Evolutionary conservation across 179 eudicot genomes (phyloP), one percentile per base, ranked within the genome.

Genomic region (Vitellaria paradoxa): DNA sequence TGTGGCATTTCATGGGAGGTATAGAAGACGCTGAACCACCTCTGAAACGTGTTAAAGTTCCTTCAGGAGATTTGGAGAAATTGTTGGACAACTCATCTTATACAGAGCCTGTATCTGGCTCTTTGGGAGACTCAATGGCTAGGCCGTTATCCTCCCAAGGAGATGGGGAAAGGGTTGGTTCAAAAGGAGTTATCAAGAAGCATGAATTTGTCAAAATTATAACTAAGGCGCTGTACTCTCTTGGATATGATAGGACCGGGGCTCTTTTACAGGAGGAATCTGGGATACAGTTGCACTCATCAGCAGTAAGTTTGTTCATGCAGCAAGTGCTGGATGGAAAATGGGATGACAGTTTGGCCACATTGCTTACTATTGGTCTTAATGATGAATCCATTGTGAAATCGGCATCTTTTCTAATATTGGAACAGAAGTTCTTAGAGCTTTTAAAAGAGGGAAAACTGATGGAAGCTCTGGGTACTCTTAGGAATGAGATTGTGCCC

Each of bases 1-100:
- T 82, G 84, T 70, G 82, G 76, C 91, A 77, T 91, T 91, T 86
- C 94, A 91, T 91, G 94, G 92, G 94, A 89, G 94, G 92, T 81
- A 83, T 80, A 79, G 91, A 85, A 86, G 89, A 91, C 80, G 88
- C 77, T 78, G 89, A 88, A 89, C 95, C 92, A 86, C 92, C 92
- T 83, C 86, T 82, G 81, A 91, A 89, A 85, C 90, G 95, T 76
- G 86, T 88, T 83, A 87, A 88, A 88, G 87, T 82, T 74, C 82
- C 91, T 64, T 81, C 83, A 71, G 83, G 81, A 77, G 87, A 89
- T 78, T 83, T 82, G 56, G 85, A 77, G 77, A 78, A 84, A 80
- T 80, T 83, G 75, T 80, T 79, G 15, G 79, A 81, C 83, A 81
- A 78, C 76, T 68, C 81, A 49, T 86, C 79, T 82, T 55, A 74